Conservation (phyloP, 2,329 filamentous ascomycete genomes). For the Neocatenulostroma microsporum region DNA sequence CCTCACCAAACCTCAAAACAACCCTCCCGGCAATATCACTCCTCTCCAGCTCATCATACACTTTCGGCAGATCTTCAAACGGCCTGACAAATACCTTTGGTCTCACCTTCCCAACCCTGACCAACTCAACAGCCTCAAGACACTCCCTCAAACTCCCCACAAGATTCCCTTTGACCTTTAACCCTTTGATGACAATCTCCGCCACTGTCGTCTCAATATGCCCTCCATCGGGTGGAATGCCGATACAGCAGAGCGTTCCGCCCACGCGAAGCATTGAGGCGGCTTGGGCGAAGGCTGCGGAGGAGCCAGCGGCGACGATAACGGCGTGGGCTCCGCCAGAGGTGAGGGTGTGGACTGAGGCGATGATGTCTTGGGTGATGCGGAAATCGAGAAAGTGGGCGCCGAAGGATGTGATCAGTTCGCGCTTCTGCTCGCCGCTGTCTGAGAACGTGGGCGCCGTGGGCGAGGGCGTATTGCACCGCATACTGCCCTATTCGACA, state of each 20-base stretch:
- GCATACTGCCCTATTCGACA: constrained; percentile 16
- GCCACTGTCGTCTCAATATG: constrained; percentile 36
- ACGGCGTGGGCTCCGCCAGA: constrained; percentile 35
- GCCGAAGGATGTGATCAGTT: constrained; percentile 34
- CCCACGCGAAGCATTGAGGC: constrained; percentile 39
- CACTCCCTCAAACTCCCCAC: constrained; percentile 41
- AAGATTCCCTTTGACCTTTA: constrained; percentile 38
- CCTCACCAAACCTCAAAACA: constrained; percentile 34
- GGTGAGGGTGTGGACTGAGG: constrained; percentile 32
- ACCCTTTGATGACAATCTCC: constrained; percentile 40
- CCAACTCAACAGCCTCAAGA: constrained; percentile 40
- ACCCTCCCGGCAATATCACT: constrained; percentile 38
- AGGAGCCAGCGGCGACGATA: constrained; percentile 37
- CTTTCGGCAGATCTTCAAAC: constrained; percentile 35
- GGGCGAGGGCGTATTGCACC: constrained; percentile 39
- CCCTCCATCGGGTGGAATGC: constrained; percentile 35
- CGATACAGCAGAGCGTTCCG: constrained; percentile 38
- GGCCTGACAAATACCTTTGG: constrained; percentile 35
- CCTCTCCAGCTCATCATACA: constrained; percentile 40
- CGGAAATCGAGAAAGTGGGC: constrained; percentile 39
- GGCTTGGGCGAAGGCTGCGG: constrained; percentile 35
- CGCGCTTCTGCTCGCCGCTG: constrained; percentile 31
- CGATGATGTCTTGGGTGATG: constrained; percentile 26
- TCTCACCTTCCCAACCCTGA: constrained; percentile 35
- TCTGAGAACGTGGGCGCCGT: constrained; percentile 39